Evolutionary conservation across 345 rosid species (phyloP), one percentile per base, ranked within the genome.

Genomic region (Pseudoturritis turrita): DNA sequence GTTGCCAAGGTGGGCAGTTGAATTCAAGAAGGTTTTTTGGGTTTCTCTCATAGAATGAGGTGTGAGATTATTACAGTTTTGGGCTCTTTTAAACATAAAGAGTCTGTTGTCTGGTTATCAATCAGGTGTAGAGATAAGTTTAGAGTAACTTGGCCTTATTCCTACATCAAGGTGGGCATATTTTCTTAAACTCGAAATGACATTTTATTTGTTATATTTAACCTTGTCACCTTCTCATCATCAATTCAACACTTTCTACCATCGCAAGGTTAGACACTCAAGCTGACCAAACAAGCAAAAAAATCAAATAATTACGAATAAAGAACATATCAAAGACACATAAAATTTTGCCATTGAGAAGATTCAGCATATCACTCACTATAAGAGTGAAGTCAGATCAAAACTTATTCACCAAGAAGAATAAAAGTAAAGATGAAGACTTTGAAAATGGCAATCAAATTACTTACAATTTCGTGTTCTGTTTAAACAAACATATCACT

Each of bases 201-300:
- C 17, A 18, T 62, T 62, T 28, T 17, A 14, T 40, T 40, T 29
- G 33, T 4, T 29, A 3, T 25, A 25, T 25, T 18, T 59, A 71
- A 89, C 99, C 26, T 25, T 25, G 26, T 25, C 84, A 81, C 4
- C 26, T 3, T 25, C 26, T 25, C 9, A 31, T 31, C 35, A 31
- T 31, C 35, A 31, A 7, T 31, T 31, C 35, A 7, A 25, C 26
- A 55, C 83, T 89, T 81, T 95, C 99, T 21, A 95, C 95, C 88
- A 81, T 81, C 3, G 80, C 88, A 75, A 91, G 96, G 77, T 95
- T 95, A 8, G 91, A 96, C 13, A 91, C 97, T 75, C 86, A 90
- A 73, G 86, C 97, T 95, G 85, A 83, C 62, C 54, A 77, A 70
- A 44, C 39, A 50, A 71, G 28, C 44, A 71, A 56, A 10, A 59